Conservation (phyloP, 2,329 filamentous ascomycete genomes). For the Venturia pyrina region DNA sequence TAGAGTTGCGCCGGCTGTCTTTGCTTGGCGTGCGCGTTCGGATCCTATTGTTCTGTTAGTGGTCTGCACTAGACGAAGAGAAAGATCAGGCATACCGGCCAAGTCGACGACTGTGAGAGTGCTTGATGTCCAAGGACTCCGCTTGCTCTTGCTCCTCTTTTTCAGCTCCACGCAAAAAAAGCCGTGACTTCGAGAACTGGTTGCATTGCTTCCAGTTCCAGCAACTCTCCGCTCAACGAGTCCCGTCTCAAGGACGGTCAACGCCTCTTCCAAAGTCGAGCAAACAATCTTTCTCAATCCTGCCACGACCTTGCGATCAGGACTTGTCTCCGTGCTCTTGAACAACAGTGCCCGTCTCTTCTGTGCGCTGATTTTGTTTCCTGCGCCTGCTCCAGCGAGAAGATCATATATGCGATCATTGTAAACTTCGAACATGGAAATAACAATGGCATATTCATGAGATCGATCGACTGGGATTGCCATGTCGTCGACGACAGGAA, state of each 20-base stretch:
- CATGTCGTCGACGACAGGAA: conserved; percentile 64
- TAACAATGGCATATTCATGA: conserved; percentile 74
- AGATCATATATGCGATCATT: conserved; percentile 97
- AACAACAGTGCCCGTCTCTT: conserved; percentile 75
- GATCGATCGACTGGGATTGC: conserved; percentile 55
- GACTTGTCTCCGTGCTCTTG: conserved; percentile 80
- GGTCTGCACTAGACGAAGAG: not conserved
- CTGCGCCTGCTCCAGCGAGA: conserved; percentile 44
- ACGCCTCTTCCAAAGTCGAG: conserved; percentile 67
- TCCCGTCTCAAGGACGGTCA: conserved; percentile 83
- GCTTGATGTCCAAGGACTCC: conserved; percentile 62
- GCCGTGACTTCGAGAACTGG: conserved; percentile 84
- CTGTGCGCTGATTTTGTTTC: conserved; percentile 37
- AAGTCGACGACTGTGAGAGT: conserved; percentile 83
- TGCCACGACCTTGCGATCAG: conserved; percentile 88
- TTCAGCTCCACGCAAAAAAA: conserved; percentile 96
- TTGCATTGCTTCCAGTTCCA: conserved; percentile 86
- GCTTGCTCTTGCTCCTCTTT: conserved; percentile 54
- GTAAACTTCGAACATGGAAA: conserved; percentile 99
- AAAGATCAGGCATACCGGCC: conserved; percentile 47
- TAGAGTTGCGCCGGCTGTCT: conserved; percentile 84
- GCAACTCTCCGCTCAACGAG: conserved; percentile 78
- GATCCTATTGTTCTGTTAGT: conserved; percentile 44
- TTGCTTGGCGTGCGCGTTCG: conserved; percentile 84
- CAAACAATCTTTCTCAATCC: conserved; percentile 87